Evolutionary conservation across 768 basidiomycete species (phyloP).

Genomic region (Mycena rebaudengoi): DNA sequence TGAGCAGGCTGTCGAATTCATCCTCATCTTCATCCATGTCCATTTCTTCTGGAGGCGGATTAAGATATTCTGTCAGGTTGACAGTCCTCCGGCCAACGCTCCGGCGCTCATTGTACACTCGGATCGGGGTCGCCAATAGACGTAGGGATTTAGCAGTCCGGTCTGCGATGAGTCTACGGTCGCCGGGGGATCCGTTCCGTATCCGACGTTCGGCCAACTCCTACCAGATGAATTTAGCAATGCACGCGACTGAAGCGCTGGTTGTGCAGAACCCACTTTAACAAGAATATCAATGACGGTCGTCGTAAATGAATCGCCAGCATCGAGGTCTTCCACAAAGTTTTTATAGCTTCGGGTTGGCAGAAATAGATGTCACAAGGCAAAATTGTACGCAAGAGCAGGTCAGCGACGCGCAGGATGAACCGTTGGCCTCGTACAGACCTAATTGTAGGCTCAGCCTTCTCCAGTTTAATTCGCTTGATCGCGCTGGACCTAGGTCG

Average conservation of each 20-base stretch:
- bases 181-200: slow-evolving; percentile 57
- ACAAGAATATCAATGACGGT: slow-evolving; percentile 80
- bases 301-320: slow-evolving; percentile 83
- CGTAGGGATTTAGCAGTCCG: slow-evolving; percentile 72
- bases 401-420: background rate
- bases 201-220: slow-evolving; percentile 79
- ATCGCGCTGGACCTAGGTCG: slow-evolving; percentile 73
- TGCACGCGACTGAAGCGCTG: background rate
- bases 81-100: slow-evolving; percentile 46
- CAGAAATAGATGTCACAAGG: background rate
- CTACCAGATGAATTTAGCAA: slow-evolving; percentile 44
- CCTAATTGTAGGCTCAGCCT: slow-evolving; percentile 67
- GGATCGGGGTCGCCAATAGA: slow-evolving; percentile 59
- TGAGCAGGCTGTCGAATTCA: slow-evolving; percentile 56
- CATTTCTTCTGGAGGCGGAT: slow-evolving; percentile 62
- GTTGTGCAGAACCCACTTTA: slow-evolving; percentile 58
- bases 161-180: slow-evolving; percentile 72
- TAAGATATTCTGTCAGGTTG: slow-evolving; percentile 61
- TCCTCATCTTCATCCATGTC: slow-evolving; percentile 77
- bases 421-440: slow-evolving; percentile 47
- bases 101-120: slow-evolving; percentile 61
- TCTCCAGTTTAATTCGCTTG: slow-evolving; percentile 72
- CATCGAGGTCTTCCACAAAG: slow-evolving; percentile 81
- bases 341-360: slow-evolving; percentile 42
- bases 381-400: background rate